Conservation (phyloP, 2,329 filamentous ascomycete species). For the Albifimbria verrucaria region DNA sequence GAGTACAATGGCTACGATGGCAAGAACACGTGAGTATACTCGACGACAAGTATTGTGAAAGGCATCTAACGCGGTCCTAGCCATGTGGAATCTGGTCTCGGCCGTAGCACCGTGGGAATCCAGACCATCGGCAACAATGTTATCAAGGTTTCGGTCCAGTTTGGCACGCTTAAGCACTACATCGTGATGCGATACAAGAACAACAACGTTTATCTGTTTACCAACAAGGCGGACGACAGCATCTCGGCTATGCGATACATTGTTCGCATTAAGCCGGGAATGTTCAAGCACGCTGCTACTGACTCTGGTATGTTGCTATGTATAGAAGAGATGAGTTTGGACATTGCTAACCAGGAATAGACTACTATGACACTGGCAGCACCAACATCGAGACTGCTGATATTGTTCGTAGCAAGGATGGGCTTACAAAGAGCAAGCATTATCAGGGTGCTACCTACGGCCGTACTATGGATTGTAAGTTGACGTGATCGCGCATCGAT, state of each 20-base stretch:
- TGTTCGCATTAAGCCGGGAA: conserved; percentile 26
- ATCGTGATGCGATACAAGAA: conserved; percentile 32
- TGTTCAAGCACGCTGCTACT: conserved; percentile 22
- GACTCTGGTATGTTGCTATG: conserved; percentile 12
- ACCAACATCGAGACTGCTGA: conserved; percentile 30
- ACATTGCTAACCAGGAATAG: too few species aligned
- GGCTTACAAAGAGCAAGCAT: conserved; percentile 36
- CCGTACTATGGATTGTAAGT: conserved; percentile 28
- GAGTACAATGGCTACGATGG: conserved; percentile 27
- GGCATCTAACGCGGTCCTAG: too few species aligned
- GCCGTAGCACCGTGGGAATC: conserved; percentile 27
- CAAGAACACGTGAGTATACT: conserved; percentile 20
- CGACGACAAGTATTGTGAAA: too few species aligned
- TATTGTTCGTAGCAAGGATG: conserved; percentile 21
- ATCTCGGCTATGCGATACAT: conserved; percentile 37
- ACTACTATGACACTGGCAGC: conserved; percentile 29
- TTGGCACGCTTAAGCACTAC: conserved; percentile 31
- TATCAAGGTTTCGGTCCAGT: conserved; percentile 31
- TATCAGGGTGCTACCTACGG: conserved; percentile 36
- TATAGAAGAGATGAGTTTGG: neutral
- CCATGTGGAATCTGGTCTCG: conserved; percentile 28
- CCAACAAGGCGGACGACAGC: conserved; percentile 36
- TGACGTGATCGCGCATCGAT: neutral
- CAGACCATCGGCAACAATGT: conserved; percentile 21
- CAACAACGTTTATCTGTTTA: conserved; percentile 38